phyloP scores from a whole-genome alignment of 306 rosid genomes.

The Dryas octopetala region DNA sequence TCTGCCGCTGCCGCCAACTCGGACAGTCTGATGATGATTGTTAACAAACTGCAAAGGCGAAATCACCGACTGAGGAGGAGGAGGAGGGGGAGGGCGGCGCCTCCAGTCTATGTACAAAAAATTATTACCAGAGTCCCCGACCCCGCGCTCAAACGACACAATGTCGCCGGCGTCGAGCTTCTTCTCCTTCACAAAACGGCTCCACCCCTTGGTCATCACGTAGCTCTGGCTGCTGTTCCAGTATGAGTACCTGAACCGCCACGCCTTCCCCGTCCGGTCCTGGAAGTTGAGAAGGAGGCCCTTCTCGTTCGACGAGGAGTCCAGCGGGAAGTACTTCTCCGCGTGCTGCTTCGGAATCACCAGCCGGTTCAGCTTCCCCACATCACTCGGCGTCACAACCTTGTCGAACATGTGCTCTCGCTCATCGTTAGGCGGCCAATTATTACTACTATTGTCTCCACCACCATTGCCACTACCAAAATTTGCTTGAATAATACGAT shows the following conservation, averaged over 20 bases:
- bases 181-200: slow-evolving; percentile 88
- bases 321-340: slow-evolving; percentile 77
- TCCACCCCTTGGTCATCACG: slow-evolving; percentile 95
- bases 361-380: slow-evolving; percentile 83
- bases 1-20: slow-evolving; percentile 28
- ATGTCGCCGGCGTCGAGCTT: slow-evolving; percentile 81
- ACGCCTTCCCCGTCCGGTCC: slow-evolving; percentile 64
- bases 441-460: background rate
- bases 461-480: no score
- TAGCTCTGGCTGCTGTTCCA: slow-evolving; percentile 97
- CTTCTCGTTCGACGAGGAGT: slow-evolving; percentile 53
- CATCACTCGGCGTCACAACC: slow-evolving; percentile 88
- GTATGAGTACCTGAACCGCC: slow-evolving; percentile 89
- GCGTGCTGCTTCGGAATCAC: slow-evolving; percentile 89
- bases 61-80: slow-evolving; percentile 9
- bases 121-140: slow-evolving; percentile 39
- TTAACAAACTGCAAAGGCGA: slow-evolving; percentile 17
- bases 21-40: slow-evolving; percentile 30
- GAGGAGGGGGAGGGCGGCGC: slow-evolving; percentile 36
- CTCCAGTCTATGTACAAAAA: slow-evolving; percentile 71
- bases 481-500: background rate
- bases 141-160: slow-evolving; percentile 70
- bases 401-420: slow-evolving; percentile 89
- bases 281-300: slow-evolving; percentile 68
- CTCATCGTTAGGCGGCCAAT: slow-evolving; percentile 31